Conservation (phyloP, 2,329 filamentous ascomycete genomes). For the Raffaelea ambrosiae region DNA sequence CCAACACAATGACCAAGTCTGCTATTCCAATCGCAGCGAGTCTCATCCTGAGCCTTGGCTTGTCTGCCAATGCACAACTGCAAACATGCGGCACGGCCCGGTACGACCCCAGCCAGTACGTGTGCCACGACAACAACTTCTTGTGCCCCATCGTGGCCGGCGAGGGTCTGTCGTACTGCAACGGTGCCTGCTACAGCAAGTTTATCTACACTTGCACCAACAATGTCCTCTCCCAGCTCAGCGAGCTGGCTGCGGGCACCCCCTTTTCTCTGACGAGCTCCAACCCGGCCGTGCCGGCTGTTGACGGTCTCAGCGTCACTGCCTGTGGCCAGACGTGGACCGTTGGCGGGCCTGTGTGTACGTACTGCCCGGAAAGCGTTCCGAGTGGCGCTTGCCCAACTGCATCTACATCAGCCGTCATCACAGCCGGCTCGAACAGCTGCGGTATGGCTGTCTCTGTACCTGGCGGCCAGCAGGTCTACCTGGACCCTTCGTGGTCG, state of each 20-base stretch:
- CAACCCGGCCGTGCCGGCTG: constrained; percentile 18
- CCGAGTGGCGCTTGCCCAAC: constrained; percentile 18
- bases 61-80: not conserved
- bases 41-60: constrained; percentile 5
- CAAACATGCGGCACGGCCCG: constrained; percentile 9
- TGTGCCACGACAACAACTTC: constrained; percentile 21
- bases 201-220: constrained; percentile 24
- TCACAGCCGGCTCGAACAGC: constrained; percentile 5
- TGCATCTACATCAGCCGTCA: constrained; percentile 16
- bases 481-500: constrained; percentile 19
- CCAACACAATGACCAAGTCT: not conserved
- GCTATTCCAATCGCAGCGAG: too few species aligned
- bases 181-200: constrained; percentile 25
- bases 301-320: constrained; percentile 21
- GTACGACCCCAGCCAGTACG: constrained; percentile 17
- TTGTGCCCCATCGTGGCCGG: constrained; percentile 25
- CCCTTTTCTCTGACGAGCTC: constrained; percentile 21
- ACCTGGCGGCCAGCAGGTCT: constrained; percentile 24
- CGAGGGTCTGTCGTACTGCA: constrained; percentile 24
- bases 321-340: constrained; percentile 17
- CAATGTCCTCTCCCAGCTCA: constrained; percentile 16
- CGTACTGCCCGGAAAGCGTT: constrained; percentile 19
- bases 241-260: constrained; percentile 11
- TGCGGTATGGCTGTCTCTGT: constrained; percentile 21
- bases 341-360: constrained; percentile 19